Evolutionary conservation across 805 yeast genomes (phyloP).

Genomic region (Metschnikowia reukaufii): DNA sequence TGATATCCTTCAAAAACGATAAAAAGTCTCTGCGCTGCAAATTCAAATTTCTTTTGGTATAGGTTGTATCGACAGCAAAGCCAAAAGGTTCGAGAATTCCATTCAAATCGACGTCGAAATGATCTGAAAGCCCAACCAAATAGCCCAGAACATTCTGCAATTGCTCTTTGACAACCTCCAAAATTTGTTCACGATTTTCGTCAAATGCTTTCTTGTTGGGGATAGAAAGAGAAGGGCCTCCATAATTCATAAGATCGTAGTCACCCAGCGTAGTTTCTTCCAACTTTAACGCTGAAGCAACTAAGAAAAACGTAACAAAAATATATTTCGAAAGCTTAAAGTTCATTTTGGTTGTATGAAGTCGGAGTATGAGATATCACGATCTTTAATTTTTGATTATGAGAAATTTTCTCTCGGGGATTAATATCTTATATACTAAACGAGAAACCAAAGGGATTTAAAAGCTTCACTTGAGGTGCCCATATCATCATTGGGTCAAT

Average conservation of each 20-base stretch:
- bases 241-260: neutral
- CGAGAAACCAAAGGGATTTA: too few species aligned
- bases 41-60: neutral
- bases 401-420: too few species aligned
- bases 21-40: constrained; percentile 2
- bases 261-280: too few species aligned
- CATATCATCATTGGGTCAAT: too few species aligned
- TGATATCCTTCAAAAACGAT: neutral
- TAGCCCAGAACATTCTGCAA: neutral
- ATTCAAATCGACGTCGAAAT: constrained; percentile 2
- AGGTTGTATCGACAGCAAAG: neutral
- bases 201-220: neutral
- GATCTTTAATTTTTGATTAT: too few species aligned
- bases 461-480: too few species aligned
- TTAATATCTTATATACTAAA: too few species aligned
- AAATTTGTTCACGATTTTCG: neutral
- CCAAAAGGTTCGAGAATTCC: constrained; percentile 3
- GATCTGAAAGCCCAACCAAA: constrained; percentile 2
- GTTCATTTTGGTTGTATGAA: too few species aligned
- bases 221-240: neutral
- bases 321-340: too few species aligned
- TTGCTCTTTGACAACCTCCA: neutral
- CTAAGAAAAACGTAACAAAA: too few species aligned
- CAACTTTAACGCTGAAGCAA: too few species aligned
- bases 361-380: too few species aligned